Percentiles rank a stretch among this genome's conserved stretches.
Conservation (phyloP, 805 yeast species). For the Candida lessepsii region DNA sequence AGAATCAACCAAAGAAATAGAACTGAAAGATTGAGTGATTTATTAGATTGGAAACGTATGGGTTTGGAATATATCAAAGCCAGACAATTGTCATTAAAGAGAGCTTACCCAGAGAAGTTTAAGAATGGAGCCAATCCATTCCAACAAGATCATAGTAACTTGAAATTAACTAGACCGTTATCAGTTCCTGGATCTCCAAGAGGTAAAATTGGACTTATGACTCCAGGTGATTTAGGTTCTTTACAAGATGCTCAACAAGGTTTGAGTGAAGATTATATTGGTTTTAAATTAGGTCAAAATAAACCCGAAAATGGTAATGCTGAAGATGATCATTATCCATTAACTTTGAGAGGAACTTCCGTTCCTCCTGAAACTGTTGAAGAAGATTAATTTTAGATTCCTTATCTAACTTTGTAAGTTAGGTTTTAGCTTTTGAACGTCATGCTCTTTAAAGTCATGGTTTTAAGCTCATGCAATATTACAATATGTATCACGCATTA, state of each 20-base stretch:
- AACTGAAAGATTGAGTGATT: slow-evolving; percentile 89
- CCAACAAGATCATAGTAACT: slow-evolving; percentile 39
- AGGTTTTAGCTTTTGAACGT: neutral
- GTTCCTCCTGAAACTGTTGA: slow-evolving; percentile 33
- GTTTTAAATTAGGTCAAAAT: slow-evolving; percentile 47
- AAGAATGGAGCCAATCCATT: slow-evolving; percentile 49
- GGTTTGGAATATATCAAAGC: slow-evolving; percentile 96
- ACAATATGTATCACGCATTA: too few relatives aligned
- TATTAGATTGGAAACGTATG: slow-evolving; percentile 97
- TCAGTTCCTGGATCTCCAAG: slow-evolving; percentile 98
- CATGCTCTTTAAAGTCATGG: too few relatives aligned
- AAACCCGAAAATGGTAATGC: slow-evolving; percentile 41
- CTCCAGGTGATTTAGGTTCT: slow-evolving; percentile 98
- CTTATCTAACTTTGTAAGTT: neutral
- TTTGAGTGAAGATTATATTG: slow-evolving; percentile 69
- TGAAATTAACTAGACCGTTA: slow-evolving; percentile 85
- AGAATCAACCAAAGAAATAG: slow-evolving; percentile 97
- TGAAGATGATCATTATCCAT: slow-evolving; percentile 41
- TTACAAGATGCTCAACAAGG: slow-evolving; percentile 83
- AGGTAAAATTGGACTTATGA: slow-evolving; percentile 73
- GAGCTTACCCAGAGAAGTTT: slow-evolving; percentile 91
- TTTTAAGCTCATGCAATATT: too few relatives aligned
- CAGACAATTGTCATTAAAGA: slow-evolving; percentile 81
- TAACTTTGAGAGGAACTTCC: slow-evolving; percentile 50
- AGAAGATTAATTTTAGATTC: neutral